Percentiles rank a stretch among this genome's conserved stretches.
Evolutionary conservation across 2,329 filamentous ascomycete species (phyloP).

Genomic region (Ophiostoma sp.): DNA sequence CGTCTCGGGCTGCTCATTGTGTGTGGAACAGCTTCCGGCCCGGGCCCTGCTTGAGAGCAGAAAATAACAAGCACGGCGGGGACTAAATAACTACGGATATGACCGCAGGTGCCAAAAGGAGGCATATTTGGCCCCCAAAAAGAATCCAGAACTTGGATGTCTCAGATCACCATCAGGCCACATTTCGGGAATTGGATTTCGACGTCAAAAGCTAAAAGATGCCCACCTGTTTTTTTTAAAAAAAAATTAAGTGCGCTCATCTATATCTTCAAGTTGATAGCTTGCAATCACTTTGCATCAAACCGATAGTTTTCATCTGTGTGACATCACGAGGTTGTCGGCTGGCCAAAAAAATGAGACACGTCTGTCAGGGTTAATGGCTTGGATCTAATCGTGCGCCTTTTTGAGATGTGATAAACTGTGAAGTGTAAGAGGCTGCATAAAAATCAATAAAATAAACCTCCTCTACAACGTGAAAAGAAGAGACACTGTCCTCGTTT

Average conservation of each 20-base stretch:
- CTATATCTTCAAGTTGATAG: background rate
- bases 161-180: background rate
- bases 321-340: background rate
- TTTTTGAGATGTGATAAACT: background rate
- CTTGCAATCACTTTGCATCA: background rate
- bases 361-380: background rate
- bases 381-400: background rate
- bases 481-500: background rate
- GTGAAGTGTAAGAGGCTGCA: background rate
- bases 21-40: background rate
- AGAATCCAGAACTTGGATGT: background rate
- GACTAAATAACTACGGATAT: background rate
- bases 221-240: background rate
- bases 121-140: background rate
- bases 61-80: background rate
- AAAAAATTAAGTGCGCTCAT: background rate
- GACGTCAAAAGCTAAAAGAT: background rate
- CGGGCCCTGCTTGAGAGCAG: background rate
- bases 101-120: background rate
- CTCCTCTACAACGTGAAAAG: background rate
- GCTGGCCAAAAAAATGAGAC: background rate
- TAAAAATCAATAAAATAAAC: background rate
- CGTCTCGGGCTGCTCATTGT: background rate
- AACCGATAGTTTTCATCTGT: background rate
- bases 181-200: background rate